These are phyloP conservation scores for Zygosaccharomyces kombuchaensis DNA, from an alignment of 805 yeast genomes.

Conservation along the genomic window DNA sequence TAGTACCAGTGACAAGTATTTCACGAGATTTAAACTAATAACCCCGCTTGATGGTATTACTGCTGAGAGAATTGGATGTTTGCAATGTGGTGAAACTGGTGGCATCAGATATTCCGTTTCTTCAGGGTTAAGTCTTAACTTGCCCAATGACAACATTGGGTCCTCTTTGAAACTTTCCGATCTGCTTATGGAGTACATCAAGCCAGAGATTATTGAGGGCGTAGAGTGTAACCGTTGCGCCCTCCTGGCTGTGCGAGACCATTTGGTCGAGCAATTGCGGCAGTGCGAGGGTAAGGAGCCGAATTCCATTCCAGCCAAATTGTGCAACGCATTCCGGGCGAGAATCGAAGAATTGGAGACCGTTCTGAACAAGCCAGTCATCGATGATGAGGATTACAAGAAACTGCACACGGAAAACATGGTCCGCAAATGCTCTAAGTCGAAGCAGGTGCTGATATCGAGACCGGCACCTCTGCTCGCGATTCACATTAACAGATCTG, in stretches of 20 bases:
- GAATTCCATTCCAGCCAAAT: conserved; percentile 26
- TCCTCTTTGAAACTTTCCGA: conserved; percentile 45
- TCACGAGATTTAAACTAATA: conserved; percentile 50
- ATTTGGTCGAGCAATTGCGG: conserved; percentile 39
- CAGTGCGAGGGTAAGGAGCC: conserved; percentile 25
- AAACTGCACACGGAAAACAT: conserved; percentile 68
- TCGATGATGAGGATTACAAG: conserved; percentile 76
- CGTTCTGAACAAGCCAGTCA: conserved; percentile 61
- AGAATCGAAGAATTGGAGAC: conserved; percentile 47
- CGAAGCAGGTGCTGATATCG: conserved; percentile 75
- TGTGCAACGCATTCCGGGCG: conserved; percentile 36
- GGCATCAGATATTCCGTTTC: conserved; percentile 81
- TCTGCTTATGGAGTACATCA: conserved; percentile 60
- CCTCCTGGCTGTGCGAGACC: conserved; percentile 53
- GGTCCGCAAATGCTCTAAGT: conserved; percentile 70
- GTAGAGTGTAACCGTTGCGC: conserved; percentile 96
- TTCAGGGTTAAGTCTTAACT: conserved; percentile 66
- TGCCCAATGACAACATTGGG: conserved; percentile 49
- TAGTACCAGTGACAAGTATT: conserved; percentile 37
- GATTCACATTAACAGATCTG: conserved; percentile 88
- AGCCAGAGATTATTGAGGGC: conserved; percentile 83
- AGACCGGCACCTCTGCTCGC: conserved; percentile 81
- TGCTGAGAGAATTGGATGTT: conserved; percentile 87
- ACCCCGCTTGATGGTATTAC: conserved; percentile 92
- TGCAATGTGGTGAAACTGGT: conserved; percentile 88